Conservation (phyloP, 805 yeast species). For the Brettanomyces naardenensis region DNA sequence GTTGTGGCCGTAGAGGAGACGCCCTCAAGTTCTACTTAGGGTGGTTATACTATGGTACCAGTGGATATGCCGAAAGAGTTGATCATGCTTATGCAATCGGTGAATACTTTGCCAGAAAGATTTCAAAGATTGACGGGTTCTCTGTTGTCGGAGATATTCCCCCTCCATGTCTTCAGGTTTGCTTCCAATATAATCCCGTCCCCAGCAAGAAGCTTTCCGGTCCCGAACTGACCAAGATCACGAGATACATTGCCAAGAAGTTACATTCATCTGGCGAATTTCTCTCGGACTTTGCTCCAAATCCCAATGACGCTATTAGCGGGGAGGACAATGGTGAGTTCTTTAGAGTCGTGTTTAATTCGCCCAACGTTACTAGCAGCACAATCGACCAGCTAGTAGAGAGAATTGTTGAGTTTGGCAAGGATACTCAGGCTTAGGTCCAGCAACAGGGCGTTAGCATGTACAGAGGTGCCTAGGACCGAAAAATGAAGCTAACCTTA, state of each 20-base stretch:
- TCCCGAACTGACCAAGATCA: slow-evolving; percentile 40
- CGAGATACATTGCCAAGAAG: slow-evolving; percentile 53
- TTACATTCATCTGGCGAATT: slow-evolving; percentile 60
- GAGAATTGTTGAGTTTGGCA: slow-evolving; percentile 31
- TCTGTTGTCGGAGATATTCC: slow-evolving; percentile 45
- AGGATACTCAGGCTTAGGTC: too few relatives aligned
- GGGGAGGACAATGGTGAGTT: slow-evolving; percentile 59
- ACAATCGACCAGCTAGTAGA: slow-evolving; percentile 37
- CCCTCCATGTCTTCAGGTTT: slow-evolving; percentile 78
- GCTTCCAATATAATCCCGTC: slow-evolving; percentile 60
- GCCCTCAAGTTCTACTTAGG: slow-evolving; percentile 69
- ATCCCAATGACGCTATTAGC: slow-evolving; percentile 34
- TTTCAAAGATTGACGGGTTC: slow-evolving; percentile 37
- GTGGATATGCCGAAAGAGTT: slow-evolving; percentile 57
- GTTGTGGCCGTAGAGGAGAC: slow-evolving; percentile 84
- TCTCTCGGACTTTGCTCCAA: slow-evolving; percentile 73
- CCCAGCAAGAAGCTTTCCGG: slow-evolving; percentile 18
- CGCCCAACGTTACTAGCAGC: slow-evolving; percentile 47
- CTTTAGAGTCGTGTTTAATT: slow-evolving; percentile 76
- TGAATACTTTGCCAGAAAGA: slow-evolving; percentile 46
- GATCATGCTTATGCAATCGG: slow-evolving; percentile 68
- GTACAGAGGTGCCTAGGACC: too few relatives aligned
- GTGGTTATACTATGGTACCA: slow-evolving; percentile 72
- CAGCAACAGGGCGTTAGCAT: too few relatives aligned
- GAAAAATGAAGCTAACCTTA: too few relatives aligned